phyloP scores from a whole-genome alignment of 768 basidiomycete genomes.

The Steccherinum ochraceum region DNA sequence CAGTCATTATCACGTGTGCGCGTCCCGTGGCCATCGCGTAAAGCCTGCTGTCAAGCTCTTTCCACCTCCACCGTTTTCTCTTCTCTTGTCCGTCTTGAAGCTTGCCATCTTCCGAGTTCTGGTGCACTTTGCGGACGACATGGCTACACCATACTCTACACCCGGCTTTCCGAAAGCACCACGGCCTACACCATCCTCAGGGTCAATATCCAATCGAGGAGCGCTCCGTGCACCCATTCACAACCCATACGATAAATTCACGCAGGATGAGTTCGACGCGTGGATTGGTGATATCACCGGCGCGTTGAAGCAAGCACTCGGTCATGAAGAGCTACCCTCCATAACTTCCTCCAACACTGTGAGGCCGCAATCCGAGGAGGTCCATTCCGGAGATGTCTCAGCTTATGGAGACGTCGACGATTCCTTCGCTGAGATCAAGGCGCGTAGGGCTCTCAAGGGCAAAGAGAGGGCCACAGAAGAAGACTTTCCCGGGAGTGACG shows the following conservation, averaged over 20 bases:
- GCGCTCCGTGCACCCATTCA: slow-evolving; percentile 43
- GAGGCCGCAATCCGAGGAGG: slow-evolving; percentile 17
- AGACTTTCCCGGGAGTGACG: slow-evolving; percentile 43
- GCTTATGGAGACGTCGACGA: slow-evolving; percentile 35
- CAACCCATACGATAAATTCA: slow-evolving; percentile 72
- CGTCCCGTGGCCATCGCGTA: not conserved
- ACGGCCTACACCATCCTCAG: slow-evolving; percentile 16
- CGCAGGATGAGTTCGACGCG: slow-evolving; percentile 59
- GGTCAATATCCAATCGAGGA: slow-evolving; percentile 1
- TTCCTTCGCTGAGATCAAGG: slow-evolving; percentile 49
- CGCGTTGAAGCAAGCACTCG: slow-evolving; percentile 51
- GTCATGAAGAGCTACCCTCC: slow-evolving; percentile 28
- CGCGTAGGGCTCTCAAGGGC: slow-evolving; percentile 54
- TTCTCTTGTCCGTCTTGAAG: not conserved
- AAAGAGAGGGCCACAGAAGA: slow-evolving; percentile 59
- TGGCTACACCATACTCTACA: slow-evolving; percentile 17
- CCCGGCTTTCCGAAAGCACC: slow-evolving; percentile 14
- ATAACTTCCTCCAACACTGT: slow-evolving; percentile 7
- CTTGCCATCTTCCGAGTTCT: not conserved
- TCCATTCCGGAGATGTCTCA: slow-evolving; percentile 16
- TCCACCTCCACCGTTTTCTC: not conserved
- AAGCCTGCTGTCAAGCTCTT: not conserved
- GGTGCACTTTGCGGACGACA: slow-evolving; percentile 1
- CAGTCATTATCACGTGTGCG: not conserved
- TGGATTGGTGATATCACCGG: slow-evolving; percentile 63